A percentile compares a stretch with the other conserved stretches of the same genome.
Evolutionary conservation across 768 basidiomycete species (phyloP).

Genomic region (Hygrophorus pudorinus): DNA sequence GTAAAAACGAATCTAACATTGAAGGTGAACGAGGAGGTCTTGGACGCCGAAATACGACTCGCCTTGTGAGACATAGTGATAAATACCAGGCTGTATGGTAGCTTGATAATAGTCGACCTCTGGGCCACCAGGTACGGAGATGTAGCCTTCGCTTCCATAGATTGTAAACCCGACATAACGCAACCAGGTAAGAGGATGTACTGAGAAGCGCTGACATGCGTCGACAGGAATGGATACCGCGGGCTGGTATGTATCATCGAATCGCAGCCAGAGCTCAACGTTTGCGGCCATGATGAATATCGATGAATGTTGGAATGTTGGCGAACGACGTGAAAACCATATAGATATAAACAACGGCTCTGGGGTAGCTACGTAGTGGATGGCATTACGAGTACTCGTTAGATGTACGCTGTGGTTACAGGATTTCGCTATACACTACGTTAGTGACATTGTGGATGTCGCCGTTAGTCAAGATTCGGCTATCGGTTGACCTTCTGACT

Average conservation of each 20-base stretch:
- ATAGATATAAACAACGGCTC: too few relatives aligned
- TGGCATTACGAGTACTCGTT: too few relatives aligned
- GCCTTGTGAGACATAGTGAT: slow-evolving; percentile 12
- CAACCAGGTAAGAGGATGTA: slow-evolving; percentile 13
- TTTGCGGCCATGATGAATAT: slow-evolving; percentile 5
- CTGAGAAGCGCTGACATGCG: slow-evolving; percentile 10
- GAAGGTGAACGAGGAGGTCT: slow-evolving; percentile 7
- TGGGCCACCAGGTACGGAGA: slow-evolving; percentile 9
- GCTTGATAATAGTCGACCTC: slow-evolving; percentile 8
- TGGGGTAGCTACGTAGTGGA: too few relatives aligned
- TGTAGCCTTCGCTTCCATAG: slow-evolving; percentile 11
- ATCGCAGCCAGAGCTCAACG: slow-evolving; percentile 10
- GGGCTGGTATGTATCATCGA: slow-evolving; percentile 7
- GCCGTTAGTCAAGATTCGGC: too few relatives aligned
- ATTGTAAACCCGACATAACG: slow-evolving; percentile 12
- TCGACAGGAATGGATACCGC: slow-evolving; percentile 12
- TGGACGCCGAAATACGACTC: slow-evolving; percentile 7
- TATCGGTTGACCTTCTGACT: too few relatives aligned
- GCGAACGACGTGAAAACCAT: too few relatives aligned
- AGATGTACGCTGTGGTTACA: too few relatives aligned
- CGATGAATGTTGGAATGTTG: too few relatives aligned
- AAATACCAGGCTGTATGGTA: slow-evolving; percentile 11
- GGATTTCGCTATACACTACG: too few relatives aligned
- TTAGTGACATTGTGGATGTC: too few relatives aligned
- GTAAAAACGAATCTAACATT: slow-evolving; percentile 9